Base-by-base conservation (phyloP, 2,329 filamentous ascomycete species). In the Orbilia quercus region DNA sequence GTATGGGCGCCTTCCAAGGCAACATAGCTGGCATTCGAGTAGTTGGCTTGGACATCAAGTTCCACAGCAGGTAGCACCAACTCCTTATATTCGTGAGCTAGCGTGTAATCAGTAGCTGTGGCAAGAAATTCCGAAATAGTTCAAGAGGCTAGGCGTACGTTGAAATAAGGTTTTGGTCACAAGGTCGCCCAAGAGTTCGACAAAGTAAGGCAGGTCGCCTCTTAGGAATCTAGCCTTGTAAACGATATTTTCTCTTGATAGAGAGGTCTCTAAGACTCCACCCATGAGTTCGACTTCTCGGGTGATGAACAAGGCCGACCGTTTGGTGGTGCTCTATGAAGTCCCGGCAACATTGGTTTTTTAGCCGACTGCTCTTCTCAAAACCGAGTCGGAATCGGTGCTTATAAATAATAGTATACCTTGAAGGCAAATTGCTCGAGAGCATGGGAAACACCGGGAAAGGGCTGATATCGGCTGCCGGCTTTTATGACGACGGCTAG, bases 351-450 rank as follows among this genome's bases (percentile, higher is more conserved):
- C 22, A 5, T 38, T 34, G 20, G 9, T 4, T 9, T 25, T 23
- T 59, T 42, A 69, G 57, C 57, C 18, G 38, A 45, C 79, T 77
- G 71, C 74, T 60, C 42, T 34, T 7, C 22, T 25, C 45, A 57
- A 36, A 57, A 73, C 23, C 5, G 40, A 38, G 50, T 22, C 77
- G 28, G 40, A 47, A 48, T 47, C 20, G 34, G 20, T 36, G 34
- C 20, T 31, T 14, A 83, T 25, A 20, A 23, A 44, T 20, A 28
- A 44, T 20, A 28, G 9, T 58, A 78, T 82, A 92, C 95, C 91
- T 96, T 96, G 88, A 97, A 99, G 77, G 96, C 94, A 84, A 96
- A 99, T 82, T 92, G 91, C 84, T 95, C 91, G 77, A 99, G 87
- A 70, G 90, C 94, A 80, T 93, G 90, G 76, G 94, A 90, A 82